Base-by-base conservation (phyloP, 2,329 filamentous ascomycete genomes). In the Eutypella sp. region DNA sequence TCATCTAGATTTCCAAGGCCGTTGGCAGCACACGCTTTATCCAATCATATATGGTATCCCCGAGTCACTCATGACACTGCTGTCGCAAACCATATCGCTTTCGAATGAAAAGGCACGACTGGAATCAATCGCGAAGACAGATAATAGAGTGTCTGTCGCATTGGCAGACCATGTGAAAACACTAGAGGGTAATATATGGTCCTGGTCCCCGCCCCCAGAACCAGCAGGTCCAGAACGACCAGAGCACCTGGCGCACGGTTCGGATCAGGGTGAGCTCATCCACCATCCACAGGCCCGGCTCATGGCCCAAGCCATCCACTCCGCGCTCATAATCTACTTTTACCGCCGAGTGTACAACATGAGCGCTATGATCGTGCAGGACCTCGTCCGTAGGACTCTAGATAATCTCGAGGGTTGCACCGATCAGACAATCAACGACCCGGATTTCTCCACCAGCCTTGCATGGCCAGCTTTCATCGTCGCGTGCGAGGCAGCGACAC, bases 391-490 rank as follows among this genome's bases (percentile, higher is more conserved):
- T 2, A 61, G 62, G 13, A 62, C 70, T 0, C 50, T 67, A 0
- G 67, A 72, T 19, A 62, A 59, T 20, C 57, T 74, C 0, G 47
- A 69, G 39, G 56, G 57, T 0, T 65, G 63, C 7, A 55, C 65
- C 22, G 57, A 67, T 1, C 45, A 61, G 18, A 50, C 59, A 9
- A 58, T 64, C 2, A 55, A 61, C 3, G 66, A 66, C 20, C 65
- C 66, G 37, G 61, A 67, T 25, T 65, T 69, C 31, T 60, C 67
- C 0, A 61, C 65, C 0, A 65, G 63, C 4, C 58, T 72, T 5
- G 61, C 67, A 0, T 74, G 71, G 71, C 64, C 68, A 2, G 67
- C 63, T 2, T 73, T 72, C 44, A 67, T 74, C 16, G 67, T 68
- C 1, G 67, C 64, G 0, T 72, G 67, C 41, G 69, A 72, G 44